Conservation (phyloP, 1,139 yeast genomes). For the Barnettozyma hawaiiensis region DNA sequence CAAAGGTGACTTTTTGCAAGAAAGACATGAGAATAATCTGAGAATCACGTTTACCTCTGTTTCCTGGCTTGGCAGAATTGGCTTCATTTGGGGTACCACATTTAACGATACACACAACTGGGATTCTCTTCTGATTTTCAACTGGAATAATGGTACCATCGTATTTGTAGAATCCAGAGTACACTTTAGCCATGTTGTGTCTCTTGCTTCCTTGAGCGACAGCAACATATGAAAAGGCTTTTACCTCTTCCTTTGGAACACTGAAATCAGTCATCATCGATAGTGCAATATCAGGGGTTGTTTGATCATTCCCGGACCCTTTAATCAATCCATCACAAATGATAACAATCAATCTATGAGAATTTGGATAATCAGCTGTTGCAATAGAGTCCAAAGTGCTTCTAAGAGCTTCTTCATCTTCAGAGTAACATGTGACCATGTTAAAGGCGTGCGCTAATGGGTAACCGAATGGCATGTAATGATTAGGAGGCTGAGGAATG, state of each 20-base stretch:
- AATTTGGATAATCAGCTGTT: conserved; percentile 89
- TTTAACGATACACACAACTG: conserved; percentile 76
- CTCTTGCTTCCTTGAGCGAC: conserved; percentile 91
- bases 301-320: conserved; percentile 82
- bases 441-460: conserved; percentile 83
- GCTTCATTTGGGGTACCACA: conserved; percentile 91
- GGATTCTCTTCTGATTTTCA: conserved; percentile 85
- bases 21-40: conserved; percentile 92
- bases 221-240: conserved; percentile 83
- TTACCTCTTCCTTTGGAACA: conserved; percentile 64
- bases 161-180: conserved; percentile 85
- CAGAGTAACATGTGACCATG: conserved; percentile 92
- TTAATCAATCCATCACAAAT: conserved; percentile 92
- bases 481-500: conserved; percentile 84
- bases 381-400: conserved; percentile 87
- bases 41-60: conserved; percentile 97
- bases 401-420: conserved; percentile 79
- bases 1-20: conserved; percentile 84
- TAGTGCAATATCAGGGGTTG: conserved; percentile 86
- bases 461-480: conserved; percentile 79
- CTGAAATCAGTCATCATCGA: conserved; percentile 85
- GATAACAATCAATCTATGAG: conserved; percentile 79
- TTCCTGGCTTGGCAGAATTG: conserved; percentile 82
- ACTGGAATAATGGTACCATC: conserved; percentile 66
- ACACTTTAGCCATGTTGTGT: conserved; percentile 96